phyloP scores from a whole-genome alignment of 2,329 filamentous ascomycete species.

The Exophiala oligosperma region DNA sequence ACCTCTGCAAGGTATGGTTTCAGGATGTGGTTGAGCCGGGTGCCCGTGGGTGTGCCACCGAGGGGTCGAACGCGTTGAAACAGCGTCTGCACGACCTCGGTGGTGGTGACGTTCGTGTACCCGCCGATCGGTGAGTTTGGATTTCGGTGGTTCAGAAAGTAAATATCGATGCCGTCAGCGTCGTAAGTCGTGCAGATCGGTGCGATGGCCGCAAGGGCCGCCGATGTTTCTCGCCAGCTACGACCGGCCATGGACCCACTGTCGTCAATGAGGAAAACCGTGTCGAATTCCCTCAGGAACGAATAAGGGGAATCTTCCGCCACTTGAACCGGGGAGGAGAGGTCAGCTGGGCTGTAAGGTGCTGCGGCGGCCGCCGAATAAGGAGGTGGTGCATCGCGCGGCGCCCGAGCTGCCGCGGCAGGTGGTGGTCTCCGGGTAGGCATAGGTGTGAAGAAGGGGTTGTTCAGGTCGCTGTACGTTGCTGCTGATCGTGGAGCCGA shows the following conservation, averaged over 20 bases:
- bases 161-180: constrained; percentile 81
- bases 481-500: not conserved
- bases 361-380: constrained; percentile 20
- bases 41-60: constrained; percentile 73
- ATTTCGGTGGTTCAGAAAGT: constrained; percentile 75
- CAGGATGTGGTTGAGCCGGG: constrained; percentile 69
- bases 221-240: constrained; percentile 73
- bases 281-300: constrained; percentile 80
- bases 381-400: constrained; percentile 21
- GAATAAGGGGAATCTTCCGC: constrained; percentile 65
- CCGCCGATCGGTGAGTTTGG: constrained; percentile 48
- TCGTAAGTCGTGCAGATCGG: constrained; percentile 81
- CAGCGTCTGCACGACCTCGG: constrained; percentile 62
- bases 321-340: constrained; percentile 31
- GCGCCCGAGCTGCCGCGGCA: not conserved
- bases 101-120: constrained; percentile 64
- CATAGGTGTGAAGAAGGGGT: constrained; percentile 12
- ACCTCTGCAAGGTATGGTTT: constrained; percentile 66
- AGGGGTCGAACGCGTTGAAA: constrained; percentile 67
- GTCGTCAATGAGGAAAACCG: constrained; percentile 88
- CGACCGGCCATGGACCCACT: constrained; percentile 78
- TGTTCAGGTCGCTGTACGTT: not conserved
- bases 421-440: constrained; percentile 20
- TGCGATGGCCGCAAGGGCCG: constrained; percentile 70
- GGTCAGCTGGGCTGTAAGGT: constrained; percentile 13